Percentiles rank a stretch among this genome's conserved stretches.
Conservation (phyloP, 192 early-diverging fungal genomes). For the Entomortierella parvispora region DNA sequence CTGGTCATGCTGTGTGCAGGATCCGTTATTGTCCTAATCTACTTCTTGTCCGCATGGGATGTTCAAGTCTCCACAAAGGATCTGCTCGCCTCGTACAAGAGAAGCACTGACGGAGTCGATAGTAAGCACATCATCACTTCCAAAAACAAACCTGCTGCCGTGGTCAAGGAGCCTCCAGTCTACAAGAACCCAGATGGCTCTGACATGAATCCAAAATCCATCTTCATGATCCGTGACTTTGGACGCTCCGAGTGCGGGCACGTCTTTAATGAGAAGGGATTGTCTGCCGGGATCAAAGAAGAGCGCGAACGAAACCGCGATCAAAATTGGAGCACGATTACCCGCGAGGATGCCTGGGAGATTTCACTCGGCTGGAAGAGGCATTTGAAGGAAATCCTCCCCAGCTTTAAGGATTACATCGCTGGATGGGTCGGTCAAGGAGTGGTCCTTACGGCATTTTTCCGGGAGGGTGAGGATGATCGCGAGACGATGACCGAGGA, state of each 20-base stretch:
- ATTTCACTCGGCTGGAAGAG: slow-evolving; percentile 36
- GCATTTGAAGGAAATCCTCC: slow-evolving; percentile 20
- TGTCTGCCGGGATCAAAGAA: slow-evolving; percentile 7
- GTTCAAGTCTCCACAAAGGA: slow-evolving; percentile 21
- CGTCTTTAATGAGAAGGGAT: slow-evolving; percentile 6
- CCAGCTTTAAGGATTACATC: slow-evolving; percentile 41
- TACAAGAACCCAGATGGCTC: slow-evolving; percentile 45
- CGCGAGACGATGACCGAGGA: slow-evolving; percentile 14
- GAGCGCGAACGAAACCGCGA: slow-evolving; percentile 17
- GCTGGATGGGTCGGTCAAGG: slow-evolving; percentile 44
- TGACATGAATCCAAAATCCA: slow-evolving; percentile 32
- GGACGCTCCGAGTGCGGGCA: slow-evolving; percentile 10
- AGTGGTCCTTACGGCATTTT: slow-evolving; percentile 24
- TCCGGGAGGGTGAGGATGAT: slow-evolving; percentile 4
- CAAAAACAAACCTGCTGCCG: neutral
- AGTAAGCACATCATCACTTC: neutral
- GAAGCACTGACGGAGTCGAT: neutral
- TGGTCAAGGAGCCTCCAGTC: neutral
- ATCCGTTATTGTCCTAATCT: slow-evolving; percentile 30
- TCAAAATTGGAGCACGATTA: neutral
- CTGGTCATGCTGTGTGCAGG: slow-evolving; percentile 31
- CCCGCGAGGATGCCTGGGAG: slow-evolving; percentile 9
- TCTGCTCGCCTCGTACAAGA: slow-evolving; percentile 8
- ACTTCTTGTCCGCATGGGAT: slow-evolving; percentile 21
- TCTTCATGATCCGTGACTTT: slow-evolving; percentile 43